Percentiles rank a stretch among this genome's conserved stretches.
phyloP scores from a whole-genome alignment of 1,139 yeast genomes.

The Williopsis jadinii region DNA sequence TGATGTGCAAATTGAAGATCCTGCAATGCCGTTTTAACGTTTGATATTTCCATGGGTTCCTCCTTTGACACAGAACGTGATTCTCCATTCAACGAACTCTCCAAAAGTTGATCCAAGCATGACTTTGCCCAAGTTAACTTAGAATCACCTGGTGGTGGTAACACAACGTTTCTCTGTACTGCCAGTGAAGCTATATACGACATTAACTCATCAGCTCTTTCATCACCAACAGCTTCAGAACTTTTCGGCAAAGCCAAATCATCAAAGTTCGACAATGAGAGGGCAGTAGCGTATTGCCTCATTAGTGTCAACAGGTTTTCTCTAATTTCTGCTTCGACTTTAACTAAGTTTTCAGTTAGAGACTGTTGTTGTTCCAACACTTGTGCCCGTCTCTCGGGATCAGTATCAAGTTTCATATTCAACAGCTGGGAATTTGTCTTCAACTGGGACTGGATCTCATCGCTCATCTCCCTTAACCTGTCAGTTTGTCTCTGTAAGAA shows the following conservation, averaged over 20 bases:
- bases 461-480: constrained; percentile 6
- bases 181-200: constrained; percentile 49
- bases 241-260: constrained; percentile 6
- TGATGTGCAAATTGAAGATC: constrained; percentile 61
- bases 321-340: constrained; percentile 6
- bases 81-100: no score
- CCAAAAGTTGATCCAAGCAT: constrained; percentile 39
- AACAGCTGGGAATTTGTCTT: no score
- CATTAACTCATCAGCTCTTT: constrained; percentile 38
- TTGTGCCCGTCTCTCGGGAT: no score
- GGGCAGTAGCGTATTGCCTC: constrained; percentile 14
- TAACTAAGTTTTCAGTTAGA: constrained; percentile 7
- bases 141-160: constrained; percentile 39
- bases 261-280: constrained; percentile 18
- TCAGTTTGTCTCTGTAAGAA: constrained; percentile 4
- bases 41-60: neutral
- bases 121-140: constrained; percentile 45
- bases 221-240: neutral
- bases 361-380: constrained; percentile 1
- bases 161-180: constrained; percentile 39
- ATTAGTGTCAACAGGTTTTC: constrained; percentile 3
- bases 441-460: constrained; percentile 6
- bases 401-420: no score
- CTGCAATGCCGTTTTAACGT: constrained; percentile 44
- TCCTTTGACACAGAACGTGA: neutral